phyloP scores from a whole-genome alignment of 129 eudicot genomes.

The Cynara cardunculus region DNA sequence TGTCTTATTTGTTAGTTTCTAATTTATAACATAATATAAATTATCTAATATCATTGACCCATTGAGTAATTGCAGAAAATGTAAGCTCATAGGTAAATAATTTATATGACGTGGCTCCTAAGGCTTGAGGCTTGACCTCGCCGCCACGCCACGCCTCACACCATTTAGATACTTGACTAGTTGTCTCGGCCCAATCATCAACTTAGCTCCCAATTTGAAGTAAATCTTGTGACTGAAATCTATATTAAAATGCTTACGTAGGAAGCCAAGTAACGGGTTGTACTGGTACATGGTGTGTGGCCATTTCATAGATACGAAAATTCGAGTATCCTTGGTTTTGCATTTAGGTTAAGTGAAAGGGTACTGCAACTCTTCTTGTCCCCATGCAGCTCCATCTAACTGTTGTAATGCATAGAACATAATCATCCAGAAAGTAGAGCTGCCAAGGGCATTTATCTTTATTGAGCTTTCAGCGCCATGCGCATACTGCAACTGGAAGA shows the following conservation, averaged over 20 bases:
- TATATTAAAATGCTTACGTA: neutral
- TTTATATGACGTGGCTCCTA: too few species aligned
- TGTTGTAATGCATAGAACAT: neutral
- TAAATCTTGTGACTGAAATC: neutral
- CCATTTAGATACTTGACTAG: too few species aligned
- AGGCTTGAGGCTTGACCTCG: too few species aligned
- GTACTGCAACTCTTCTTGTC: neutral
- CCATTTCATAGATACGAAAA: neutral
- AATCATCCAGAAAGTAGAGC: neutral
- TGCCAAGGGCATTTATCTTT: too few species aligned
- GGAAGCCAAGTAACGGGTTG: neutral
- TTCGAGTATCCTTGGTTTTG: neutral
- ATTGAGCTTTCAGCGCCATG: too few species aligned
- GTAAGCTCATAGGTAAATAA: too few species aligned
- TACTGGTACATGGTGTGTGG: neutral
- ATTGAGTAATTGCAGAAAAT: too few species aligned
- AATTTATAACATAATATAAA: too few species aligned
- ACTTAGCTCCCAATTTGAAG: neutral
- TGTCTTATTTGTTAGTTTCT: too few species aligned
- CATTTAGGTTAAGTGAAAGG: neutral
- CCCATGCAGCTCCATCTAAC: neutral
- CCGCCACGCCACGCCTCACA: too few species aligned
- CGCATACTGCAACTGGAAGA: too few species aligned
- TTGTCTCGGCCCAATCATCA: neutral
- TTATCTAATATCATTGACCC: too few species aligned